Conservation (phyloP, 2,329 filamentous ascomycete species). For the Zasmidium angulare region DNA sequence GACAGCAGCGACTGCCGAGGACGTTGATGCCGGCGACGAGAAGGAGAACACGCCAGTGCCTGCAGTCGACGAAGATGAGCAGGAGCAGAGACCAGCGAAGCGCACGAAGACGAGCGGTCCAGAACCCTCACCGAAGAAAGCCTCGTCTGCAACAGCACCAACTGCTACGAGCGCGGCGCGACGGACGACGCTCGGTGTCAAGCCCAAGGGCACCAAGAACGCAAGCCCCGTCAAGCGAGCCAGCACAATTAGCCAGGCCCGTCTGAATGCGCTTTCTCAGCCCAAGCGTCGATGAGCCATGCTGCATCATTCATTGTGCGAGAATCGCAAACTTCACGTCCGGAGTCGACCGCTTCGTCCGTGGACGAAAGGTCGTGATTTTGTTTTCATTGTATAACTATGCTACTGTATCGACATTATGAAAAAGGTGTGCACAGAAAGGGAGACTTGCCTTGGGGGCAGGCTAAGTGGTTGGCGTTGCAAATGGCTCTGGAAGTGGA, state of each 20-base stretch:
- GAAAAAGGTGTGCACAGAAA: too few relatives aligned
- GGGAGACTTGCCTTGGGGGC: too few relatives aligned
- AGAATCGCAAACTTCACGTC: background rate
- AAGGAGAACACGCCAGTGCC: constrained; percentile 42
- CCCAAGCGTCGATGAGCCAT: constrained; percentile 26
- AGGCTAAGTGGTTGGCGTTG: too few relatives aligned
- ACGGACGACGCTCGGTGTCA: constrained; percentile 34
- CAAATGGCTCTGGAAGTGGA: too few relatives aligned
- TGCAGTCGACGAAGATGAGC: constrained; percentile 28
- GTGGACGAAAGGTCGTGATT: background rate
- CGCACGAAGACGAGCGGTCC: constrained; percentile 22
- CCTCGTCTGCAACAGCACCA: constrained; percentile 7
- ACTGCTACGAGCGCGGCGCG: constrained; percentile 20
- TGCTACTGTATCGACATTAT: too few relatives aligned
- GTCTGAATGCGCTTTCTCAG: constrained; percentile 33
- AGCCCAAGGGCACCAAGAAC: constrained; percentile 32
- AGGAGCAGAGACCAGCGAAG: constrained; percentile 30
- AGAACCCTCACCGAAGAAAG: constrained; percentile 1
- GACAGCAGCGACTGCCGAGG: constrained; percentile 28
- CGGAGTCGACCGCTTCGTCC: background rate
- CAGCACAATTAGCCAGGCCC: constrained; percentile 30
- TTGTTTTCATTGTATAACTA: too few relatives aligned
- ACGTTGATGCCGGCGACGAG: constrained; percentile 30
- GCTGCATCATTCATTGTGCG: background rate
- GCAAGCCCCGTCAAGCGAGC: constrained; percentile 23